phyloP scores from a whole-genome alignment of 2,329 filamentous ascomycete genomes.

The Talaromyces rugulosus region DNA sequence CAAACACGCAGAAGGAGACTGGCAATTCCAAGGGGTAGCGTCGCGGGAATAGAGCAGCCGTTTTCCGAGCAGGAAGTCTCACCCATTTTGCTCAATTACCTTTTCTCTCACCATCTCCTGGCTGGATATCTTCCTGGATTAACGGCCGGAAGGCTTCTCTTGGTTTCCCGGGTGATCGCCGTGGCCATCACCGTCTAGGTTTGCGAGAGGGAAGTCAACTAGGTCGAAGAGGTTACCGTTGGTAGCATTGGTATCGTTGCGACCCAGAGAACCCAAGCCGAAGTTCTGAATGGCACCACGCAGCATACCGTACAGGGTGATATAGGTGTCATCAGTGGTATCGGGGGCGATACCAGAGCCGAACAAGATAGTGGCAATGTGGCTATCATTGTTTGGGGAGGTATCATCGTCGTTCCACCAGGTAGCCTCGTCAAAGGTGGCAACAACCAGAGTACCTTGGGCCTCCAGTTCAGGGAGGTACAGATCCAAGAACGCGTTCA shows the following conservation, averaged over 20 bases:
- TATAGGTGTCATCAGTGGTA: constrained; percentile 13
- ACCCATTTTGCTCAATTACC: no score
- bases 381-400: constrained; percentile 15
- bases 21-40: no score
- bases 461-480: constrained; percentile 15
- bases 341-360: constrained; percentile 12
- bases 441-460: constrained; percentile 17
- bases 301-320: constrained; percentile 13
- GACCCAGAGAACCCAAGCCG: constrained; percentile 14
- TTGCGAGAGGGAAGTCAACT: no score
- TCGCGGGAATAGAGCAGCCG: no score
- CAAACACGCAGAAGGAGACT: no score
- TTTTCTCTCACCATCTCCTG: no score
- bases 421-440: constrained; percentile 17
- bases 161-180: no score
- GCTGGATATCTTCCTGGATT: no score
- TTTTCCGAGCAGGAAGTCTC: no score
- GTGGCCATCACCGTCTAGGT: no score
- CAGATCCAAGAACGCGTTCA: constrained; percentile 15
- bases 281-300: constrained; percentile 17
- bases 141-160: no score
- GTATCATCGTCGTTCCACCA: constrained; percentile 14
- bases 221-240: constrained; percentile 13
- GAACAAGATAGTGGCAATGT: constrained; percentile 14
- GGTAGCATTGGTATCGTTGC: constrained; percentile 15